These are phyloP conservation scores for Aspergillus alliaceus DNA, from an alignment of 2,329 filamentous ascomycete genomes.

Conservation along the genomic window DNA sequence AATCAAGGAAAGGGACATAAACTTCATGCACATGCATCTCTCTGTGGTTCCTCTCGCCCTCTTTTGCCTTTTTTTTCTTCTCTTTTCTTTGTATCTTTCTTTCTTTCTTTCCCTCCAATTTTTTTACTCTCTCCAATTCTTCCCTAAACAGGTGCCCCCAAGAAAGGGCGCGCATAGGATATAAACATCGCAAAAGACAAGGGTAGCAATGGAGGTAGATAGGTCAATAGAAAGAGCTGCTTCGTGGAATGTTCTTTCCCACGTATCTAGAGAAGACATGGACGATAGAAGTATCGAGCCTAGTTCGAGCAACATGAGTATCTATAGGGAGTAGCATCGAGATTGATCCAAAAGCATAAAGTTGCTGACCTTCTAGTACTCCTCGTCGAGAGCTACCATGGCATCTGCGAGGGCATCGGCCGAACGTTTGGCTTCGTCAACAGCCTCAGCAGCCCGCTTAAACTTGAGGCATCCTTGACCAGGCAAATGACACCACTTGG, in stretches of 20 bases:
- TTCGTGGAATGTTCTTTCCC: background rate
- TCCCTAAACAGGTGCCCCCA: too few relatives aligned
- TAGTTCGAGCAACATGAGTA: background rate
- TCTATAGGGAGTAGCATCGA: background rate
- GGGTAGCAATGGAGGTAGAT: background rate
- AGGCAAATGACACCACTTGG: constrained; percentile 34
- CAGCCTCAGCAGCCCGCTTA: constrained; percentile 65
- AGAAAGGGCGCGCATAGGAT: too few relatives aligned
- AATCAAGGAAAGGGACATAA: background rate
- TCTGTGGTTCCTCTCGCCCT: background rate
- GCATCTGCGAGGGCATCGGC: constrained; percentile 33
- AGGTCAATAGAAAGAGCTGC: constrained; percentile 1
- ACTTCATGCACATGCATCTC: background rate
- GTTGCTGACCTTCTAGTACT: constrained; percentile 22
- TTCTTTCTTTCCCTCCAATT: background rate
- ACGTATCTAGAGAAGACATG: background rate
- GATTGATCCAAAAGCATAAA: background rate
- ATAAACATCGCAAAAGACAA: background rate
- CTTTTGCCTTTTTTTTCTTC: background rate
- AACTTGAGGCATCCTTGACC: constrained; percentile 56
- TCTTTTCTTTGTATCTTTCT: background rate
- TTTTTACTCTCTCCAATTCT: background rate
- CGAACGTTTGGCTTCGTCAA: constrained; percentile 50
- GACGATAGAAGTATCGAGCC: background rate
- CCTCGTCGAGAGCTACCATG: constrained; percentile 31